phyloP scores from a whole-genome alignment of 768 basidiomycete species.

The Pisolithus tinctorius region DNA sequence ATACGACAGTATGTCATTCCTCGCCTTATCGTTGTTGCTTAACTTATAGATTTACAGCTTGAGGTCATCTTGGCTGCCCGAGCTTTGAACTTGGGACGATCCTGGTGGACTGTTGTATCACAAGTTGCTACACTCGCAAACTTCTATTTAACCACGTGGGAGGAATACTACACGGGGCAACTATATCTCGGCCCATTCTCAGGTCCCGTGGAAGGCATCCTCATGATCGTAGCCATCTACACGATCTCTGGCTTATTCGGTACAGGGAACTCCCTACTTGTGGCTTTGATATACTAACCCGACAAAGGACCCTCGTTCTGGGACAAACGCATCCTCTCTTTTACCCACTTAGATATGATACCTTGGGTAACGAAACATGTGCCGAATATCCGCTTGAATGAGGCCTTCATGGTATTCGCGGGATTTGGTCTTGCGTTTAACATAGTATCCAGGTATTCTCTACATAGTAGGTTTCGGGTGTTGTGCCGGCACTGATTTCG shows the following conservation, averaged over 20 bases:
- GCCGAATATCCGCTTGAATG: slow-evolving; percentile 74
- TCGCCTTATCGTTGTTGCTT: neutral
- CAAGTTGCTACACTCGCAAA: slow-evolving; percentile 64
- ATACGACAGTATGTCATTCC: slow-evolving; percentile 66
- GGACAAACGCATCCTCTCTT: slow-evolving; percentile 62
- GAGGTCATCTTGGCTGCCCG: slow-evolving; percentile 78
- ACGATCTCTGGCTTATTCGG: slow-evolving; percentile 72
- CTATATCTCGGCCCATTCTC: slow-evolving; percentile 91
- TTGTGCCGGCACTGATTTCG: slow-evolving; percentile 2
- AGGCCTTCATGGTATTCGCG: slow-evolving; percentile 80
- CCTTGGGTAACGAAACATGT: slow-evolving; percentile 39
- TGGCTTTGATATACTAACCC: neutral
- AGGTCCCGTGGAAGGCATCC: slow-evolving; percentile 93
- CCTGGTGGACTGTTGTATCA: slow-evolving; percentile 95
- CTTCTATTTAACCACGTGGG: slow-evolving; percentile 74
- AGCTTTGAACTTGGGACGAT: slow-evolving; percentile 86
- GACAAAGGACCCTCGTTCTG: slow-evolving; percentile 67
- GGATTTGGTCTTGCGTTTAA: slow-evolving; percentile 70
- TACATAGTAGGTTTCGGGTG: neutral
- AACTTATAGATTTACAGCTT: slow-evolving; percentile 42
- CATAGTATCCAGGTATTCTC: slow-evolving; percentile 56
- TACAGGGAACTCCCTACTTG: slow-evolving; percentile 20
- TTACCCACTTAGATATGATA: slow-evolving; percentile 49
- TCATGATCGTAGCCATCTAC: slow-evolving; percentile 77
- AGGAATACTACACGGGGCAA: slow-evolving; percentile 86